These are phyloP conservation scores for Phalaenopsis equestris DNA, from an alignment of 106 monocot species.

Conservation along the genomic window DNA sequence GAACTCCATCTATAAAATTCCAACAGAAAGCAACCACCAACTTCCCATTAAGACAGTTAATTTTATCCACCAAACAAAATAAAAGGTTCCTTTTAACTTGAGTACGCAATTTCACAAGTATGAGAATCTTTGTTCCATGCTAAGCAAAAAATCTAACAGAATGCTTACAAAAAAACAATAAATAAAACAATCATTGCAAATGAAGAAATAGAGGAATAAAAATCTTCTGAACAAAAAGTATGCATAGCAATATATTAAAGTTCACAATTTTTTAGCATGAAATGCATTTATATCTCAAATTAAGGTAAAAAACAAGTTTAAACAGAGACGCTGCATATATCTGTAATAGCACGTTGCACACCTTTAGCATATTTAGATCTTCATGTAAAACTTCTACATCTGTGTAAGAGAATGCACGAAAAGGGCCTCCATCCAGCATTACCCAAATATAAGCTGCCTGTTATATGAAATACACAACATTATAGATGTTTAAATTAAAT, in stretches of 20 bases:
- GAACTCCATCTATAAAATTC: too few species aligned
- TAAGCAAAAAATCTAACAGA: too few species aligned
- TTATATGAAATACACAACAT: slow-evolving; percentile 11
- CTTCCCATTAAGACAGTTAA: not conserved
- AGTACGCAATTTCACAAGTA: too few species aligned
- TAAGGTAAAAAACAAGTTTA: not conserved
- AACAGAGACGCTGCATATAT: not conserved
- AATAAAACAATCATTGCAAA: slow-evolving; percentile 3
- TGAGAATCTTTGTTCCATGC: too few species aligned
- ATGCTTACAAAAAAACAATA: not conserved
- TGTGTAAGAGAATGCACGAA: slow-evolving; percentile 47
- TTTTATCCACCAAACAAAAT: slow-evolving; percentile 1
- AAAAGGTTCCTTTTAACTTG: not conserved
- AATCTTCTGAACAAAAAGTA: not conserved
- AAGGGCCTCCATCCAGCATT: slow-evolving; percentile 74
- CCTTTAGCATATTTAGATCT: slow-evolving; percentile 68
- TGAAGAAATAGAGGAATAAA: not conserved
- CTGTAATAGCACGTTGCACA: slow-evolving; percentile 11
- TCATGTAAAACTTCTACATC: slow-evolving; percentile 59
- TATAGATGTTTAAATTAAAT: not conserved
- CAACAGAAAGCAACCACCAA: too few species aligned
- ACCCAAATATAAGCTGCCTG: slow-evolving; percentile 63
- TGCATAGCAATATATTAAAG: not conserved
- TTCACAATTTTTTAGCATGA: not conserved
- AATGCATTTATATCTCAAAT: slow-evolving; percentile 1